These are phyloP conservation scores for Cladosporium sp. DNA, from an alignment of 2,329 filamentous ascomycete genomes.

Conservation along the genomic window DNA sequence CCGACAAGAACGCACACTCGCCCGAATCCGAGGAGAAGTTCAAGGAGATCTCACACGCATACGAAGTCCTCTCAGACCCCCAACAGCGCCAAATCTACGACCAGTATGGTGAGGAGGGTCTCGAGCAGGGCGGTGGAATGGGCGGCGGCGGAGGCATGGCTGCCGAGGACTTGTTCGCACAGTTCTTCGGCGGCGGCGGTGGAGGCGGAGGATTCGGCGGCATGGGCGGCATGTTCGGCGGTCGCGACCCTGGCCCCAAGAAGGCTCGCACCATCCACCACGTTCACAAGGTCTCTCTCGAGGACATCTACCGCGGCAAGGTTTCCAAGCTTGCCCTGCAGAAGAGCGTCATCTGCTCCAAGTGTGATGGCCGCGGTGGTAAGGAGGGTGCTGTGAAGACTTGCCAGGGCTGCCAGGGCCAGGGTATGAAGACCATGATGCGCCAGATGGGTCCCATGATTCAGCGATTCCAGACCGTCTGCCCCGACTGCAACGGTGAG, in stretches of 20 bases:
- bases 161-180: conserved; percentile 92
- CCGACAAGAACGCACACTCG: conserved; percentile 96
- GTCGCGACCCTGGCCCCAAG: conserved; percentile 78
- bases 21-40: conserved; percentile 94
- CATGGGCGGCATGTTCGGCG: conserved; percentile 69
- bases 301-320: conserved; percentile 98
- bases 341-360: conserved; percentile 94
- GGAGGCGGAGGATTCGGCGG: conserved; percentile 69
- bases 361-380: conserved; percentile 90
- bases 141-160: conserved; percentile 81
- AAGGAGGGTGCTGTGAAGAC: conserved; percentile 98
- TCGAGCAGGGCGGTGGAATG: conserved; percentile 75
- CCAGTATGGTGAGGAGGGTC: conserved; percentile 94
- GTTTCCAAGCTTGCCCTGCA: conserved; percentile 95
- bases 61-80: conserved; percentile 88
- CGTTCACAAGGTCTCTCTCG: conserved; percentile 95
- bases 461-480: conserved; percentile 98
- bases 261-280: conserved; percentile 97
- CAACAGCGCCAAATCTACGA: conserved; percentile 94
- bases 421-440: conserved; percentile 99
- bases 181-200: conserved; percentile 85
- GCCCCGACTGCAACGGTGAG: conserved; percentile 96
- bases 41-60: conserved; percentile 95
- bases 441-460: conserved; percentile 99
- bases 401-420: conserved; percentile 86